Evolutionary conservation across 2,329 filamentous ascomycete genomes (phyloP), one percentile per base, ranked within the genome.

Genomic region (Fusarium mangiferae): DNA sequence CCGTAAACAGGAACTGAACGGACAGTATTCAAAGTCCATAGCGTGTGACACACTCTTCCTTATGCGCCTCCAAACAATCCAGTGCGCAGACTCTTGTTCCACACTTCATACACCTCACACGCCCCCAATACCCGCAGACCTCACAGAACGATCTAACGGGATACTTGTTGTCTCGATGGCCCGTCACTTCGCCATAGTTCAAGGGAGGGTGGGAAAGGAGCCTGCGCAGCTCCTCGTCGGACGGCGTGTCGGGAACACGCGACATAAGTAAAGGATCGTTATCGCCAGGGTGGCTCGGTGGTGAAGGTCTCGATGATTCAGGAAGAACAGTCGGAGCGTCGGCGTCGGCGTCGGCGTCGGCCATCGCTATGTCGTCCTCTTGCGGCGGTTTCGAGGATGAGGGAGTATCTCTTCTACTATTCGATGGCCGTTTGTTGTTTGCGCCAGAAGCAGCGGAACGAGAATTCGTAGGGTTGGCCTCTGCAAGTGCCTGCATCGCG

Each of bases 111-210:
- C 93, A 96, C 81, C 88, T 89, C 51, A 94, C 91, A 45, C 91
- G 85, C 5, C 93, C 93, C 93, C 93, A 95, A 82, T 95, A 95
- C 20, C 93, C 93, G 79, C 93, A 96, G 38, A 94, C 90, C 79
- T 92, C 92, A 82, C 93, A 96, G 81, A 95, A 96, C 41, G 85
- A 84, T 67, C 93, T 86, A 52, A 85, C 84, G 6, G 92, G 91
- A 72, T 90, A 90, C 77, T 78, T 81, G 20, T 74, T 75, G 51
- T 82, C 84, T 84, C 84, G 87, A 35, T 75, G 78, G 5, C 85
- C 89, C 60, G 85, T 82, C 44, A 91, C 90, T 75, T 93, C 92
- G 54, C 88, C 85, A 81, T 94, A 95, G 42, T 86, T 90, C 61
- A 95, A 82, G 52, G 92, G 90, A 58, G 92, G 90, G 13, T 88